A percentile compares a stretch with the other conserved stretches of the same genome.
phyloP scores from a whole-genome alignment of 192 early-diverging fungal genomes.

The Backusella tarrabulga region DNA sequence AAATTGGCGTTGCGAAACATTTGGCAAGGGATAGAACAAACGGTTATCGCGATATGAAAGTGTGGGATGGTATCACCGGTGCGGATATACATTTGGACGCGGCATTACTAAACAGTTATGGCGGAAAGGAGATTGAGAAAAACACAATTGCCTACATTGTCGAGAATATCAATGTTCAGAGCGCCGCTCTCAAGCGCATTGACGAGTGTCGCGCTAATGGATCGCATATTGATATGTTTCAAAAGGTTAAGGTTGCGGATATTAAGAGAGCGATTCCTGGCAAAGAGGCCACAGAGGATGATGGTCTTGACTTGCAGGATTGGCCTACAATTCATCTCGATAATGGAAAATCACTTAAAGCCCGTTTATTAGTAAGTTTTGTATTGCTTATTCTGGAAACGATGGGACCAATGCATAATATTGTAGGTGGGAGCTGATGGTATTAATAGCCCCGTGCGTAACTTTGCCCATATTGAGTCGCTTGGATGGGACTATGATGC shows the following conservation, averaged over 20 bases:
- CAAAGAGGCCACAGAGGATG: not conserved
- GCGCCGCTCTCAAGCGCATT: conserved; percentile 59
- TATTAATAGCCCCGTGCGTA: conserved; percentile 80
- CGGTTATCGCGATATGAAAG: conserved; percentile 70
- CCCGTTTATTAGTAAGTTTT: conserved; percentile 67
- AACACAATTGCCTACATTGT: conserved; percentile 78
- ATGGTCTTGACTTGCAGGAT: conserved; percentile 38
- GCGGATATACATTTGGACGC: conserved; percentile 68
- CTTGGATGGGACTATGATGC: conserved; percentile 87
- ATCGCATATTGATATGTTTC: conserved; percentile 60
- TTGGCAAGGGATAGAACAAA: conserved; percentile 57
- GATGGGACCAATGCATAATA: no score
- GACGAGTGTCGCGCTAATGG: conserved; percentile 32
- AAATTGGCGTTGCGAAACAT: conserved; percentile 64
- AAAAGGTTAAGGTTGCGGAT: conserved; percentile 61
- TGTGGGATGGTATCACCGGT: conserved; percentile 74
- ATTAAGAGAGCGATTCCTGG: conserved; percentile 37
- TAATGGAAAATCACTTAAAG: conserved; percentile 57
- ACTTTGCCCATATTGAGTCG: conserved; percentile 76
- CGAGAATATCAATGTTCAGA: conserved; percentile 83
- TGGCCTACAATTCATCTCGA: conserved; percentile 79
- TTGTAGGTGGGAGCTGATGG: conserved; percentile 85
- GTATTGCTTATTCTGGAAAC: no score
- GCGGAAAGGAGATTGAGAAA: not conserved
- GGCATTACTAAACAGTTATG: conserved; percentile 24